Percentiles rank a stretch among this genome's conserved stretches.
Evolutionary conservation across 495 filamentous ascomycete species (phyloP).

Genomic region (Penicillium diatomitis): DNA sequence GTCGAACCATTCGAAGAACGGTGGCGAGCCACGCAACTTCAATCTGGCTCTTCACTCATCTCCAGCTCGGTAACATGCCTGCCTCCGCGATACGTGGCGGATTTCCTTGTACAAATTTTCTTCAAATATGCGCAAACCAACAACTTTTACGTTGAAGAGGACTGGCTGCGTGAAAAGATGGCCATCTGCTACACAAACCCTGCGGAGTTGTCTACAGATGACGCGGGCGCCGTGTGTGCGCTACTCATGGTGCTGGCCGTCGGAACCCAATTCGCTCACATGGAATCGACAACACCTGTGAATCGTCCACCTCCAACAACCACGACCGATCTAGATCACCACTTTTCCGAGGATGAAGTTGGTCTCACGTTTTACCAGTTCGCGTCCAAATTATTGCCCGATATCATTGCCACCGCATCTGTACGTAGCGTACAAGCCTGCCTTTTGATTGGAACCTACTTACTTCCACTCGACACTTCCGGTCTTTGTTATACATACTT

Average conservation of each 20-base stretch:
- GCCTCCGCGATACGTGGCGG: constrained; percentile 41
- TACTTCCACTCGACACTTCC: constrained; percentile 41
- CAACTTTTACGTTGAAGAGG: constrained; percentile 43
- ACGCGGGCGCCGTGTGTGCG: constrained; percentile 37
- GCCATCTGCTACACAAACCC: constrained; percentile 37
- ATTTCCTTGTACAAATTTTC: constrained; percentile 43
- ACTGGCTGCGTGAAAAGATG: constrained; percentile 39
- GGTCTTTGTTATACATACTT: constrained; percentile 45
- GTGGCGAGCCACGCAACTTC: constrained; percentile 41
- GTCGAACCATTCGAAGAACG: constrained; percentile 38
- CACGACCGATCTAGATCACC: constrained; percentile 28
- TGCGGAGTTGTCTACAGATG: constrained; percentile 32
- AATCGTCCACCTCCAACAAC: constrained; percentile 25
- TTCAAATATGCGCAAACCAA: constrained; percentile 47
- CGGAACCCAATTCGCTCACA: constrained; percentile 47
- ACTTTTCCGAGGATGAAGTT: constrained; percentile 43
- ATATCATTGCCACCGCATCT: constrained; percentile 45
- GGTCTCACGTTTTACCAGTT: constrained; percentile 45
- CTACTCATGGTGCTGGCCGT: constrained; percentile 44
- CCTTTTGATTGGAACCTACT: constrained; percentile 40
- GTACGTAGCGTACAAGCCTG: constrained; percentile 45
- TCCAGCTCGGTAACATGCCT: constrained; percentile 36
- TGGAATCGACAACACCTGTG: constrained; percentile 37
- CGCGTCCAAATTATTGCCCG: constrained; percentile 40
- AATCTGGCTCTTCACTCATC: constrained; percentile 33